Percentiles rank a stretch among this genome's conserved stretches.
These are phyloP conservation scores for barrel medic (Medicago truncatula) DNA, from an alignment of 306 rosid species.

Conservation along the genomic window MtrunA17r5.0-ANR NC_053044.1:52879501-52880000, in stretches of 20 bases:
- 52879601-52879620: not conserved
- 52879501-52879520: not conserved
- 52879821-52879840: not conserved
- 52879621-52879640: not conserved
- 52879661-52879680: no score
- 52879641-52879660: not conserved
- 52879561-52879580: not conserved
- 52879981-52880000: not conserved
- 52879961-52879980: not conserved
- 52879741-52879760: not conserved
- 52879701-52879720: not conserved
- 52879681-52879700: no score
- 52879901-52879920: not conserved
- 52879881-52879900: not conserved
- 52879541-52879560: not conserved
- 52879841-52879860: not conserved
- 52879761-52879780: not conserved
- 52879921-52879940: not conserved
- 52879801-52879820: not conserved
- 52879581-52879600: not conserved
- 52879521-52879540: conserved; percentile 12
- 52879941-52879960: not conserved
- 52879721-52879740: not conserved
- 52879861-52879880: conserved; percentile 2
- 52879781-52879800: not conserved